Percentiles rank a stretch among this genome's conserved stretches.
Evolutionary conservation across 164 flowering plant genomes (phyloP).

Genomic region (Dillenia turbinata): DNA sequence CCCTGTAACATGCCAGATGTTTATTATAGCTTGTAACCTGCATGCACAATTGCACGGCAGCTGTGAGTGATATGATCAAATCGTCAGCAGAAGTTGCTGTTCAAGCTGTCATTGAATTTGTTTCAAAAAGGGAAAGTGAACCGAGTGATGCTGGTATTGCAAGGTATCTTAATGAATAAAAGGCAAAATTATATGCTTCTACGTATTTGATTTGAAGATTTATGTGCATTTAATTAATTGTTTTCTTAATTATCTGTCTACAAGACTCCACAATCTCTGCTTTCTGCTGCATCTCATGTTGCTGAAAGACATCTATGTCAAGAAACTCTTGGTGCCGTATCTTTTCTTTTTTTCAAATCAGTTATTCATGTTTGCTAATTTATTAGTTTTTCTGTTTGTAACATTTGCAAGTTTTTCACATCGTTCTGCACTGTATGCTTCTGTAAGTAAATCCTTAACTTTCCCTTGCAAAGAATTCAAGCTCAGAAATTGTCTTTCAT

Average conservation of each 20-base stretch:
- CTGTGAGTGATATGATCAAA: constrained; percentile 83
- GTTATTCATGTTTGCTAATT: background rate
- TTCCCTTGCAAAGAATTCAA: constrained; percentile 81
- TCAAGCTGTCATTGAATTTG: constrained; percentile 86
- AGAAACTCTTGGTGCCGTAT: constrained; percentile 92
- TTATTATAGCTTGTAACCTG: constrained; percentile 72
- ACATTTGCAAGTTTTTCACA: background rate
- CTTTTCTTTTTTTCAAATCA: constrained; percentile 27
- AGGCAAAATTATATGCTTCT: too few species aligned
- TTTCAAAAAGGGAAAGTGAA: constrained; percentile 69
- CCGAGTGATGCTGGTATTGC: constrained; percentile 74
- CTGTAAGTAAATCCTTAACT: constrained; percentile 35
- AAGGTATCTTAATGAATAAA: constrained; percentile 36
- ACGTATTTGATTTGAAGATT: too few species aligned
- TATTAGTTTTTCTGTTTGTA: background rate
- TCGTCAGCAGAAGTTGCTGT: constrained; percentile 94
- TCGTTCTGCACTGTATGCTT: background rate
- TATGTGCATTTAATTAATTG: too few species aligned
- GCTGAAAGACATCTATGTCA: constrained; percentile 82
- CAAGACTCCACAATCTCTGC: constrained; percentile 91
- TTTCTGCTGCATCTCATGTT: constrained; percentile 66
- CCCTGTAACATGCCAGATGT: constrained; percentile 1
- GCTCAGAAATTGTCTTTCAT: constrained; percentile 64
- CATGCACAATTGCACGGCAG: constrained; percentile 61
- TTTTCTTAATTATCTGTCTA: constrained; percentile 4